A percentile compares a stretch with the other conserved stretches of the same genome.
These are phyloP conservation scores for Xylariales sp. DNA, from an alignment of 2,329 filamentous ascomycete species.

Conservation along the genomic window DNA sequence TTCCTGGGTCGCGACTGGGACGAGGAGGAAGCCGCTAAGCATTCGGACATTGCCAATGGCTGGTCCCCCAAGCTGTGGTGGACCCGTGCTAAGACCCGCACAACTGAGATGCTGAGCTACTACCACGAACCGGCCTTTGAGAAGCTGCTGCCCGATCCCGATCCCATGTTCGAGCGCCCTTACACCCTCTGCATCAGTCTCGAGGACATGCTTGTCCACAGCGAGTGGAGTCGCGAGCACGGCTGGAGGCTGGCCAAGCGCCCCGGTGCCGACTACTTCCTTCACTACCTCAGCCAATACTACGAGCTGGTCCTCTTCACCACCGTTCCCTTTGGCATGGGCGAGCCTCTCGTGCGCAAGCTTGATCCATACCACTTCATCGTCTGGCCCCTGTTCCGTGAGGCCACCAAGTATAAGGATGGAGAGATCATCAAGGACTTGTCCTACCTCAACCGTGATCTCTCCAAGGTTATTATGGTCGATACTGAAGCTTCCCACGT, in stretches of 20 bases:
- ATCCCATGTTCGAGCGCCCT: constrained; percentile 75
- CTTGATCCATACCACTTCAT: constrained; percentile 94
- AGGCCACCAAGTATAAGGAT: constrained; percentile 95
- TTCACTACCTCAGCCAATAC: constrained; percentile 95
- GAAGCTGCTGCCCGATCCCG: constrained; percentile 80
- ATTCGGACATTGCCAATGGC: constrained; percentile 72
- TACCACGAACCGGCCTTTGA: constrained; percentile 95
- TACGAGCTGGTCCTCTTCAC: constrained; percentile 98
- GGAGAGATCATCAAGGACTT: constrained; percentile 98
- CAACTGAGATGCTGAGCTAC: constrained; percentile 75
- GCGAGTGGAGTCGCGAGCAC: constrained; percentile 89
- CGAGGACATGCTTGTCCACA: constrained; percentile 92
- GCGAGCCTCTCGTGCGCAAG: constrained; percentile 85
- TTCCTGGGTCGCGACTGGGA: constrained; percentile 91
- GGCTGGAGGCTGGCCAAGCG: constrained; percentile 95
- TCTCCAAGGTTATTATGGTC: constrained; percentile 92
- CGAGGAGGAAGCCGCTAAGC: constrained; percentile 64
- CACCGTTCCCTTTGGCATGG: constrained; percentile 76
- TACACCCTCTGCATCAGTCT: constrained; percentile 91
- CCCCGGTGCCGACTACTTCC: constrained; percentile 93
- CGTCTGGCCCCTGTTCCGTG: constrained; percentile 89
- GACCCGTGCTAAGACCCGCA: constrained; percentile 71
- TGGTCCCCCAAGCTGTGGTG: constrained; percentile 76
- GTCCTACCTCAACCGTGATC: constrained; percentile 93
- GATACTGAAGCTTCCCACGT: constrained; percentile 82